Evolutionary conservation across 768 basidiomycete genomes (phyloP), one percentile per base, ranked within the genome.

Genomic region (Tricholoma flavovirens): DNA sequence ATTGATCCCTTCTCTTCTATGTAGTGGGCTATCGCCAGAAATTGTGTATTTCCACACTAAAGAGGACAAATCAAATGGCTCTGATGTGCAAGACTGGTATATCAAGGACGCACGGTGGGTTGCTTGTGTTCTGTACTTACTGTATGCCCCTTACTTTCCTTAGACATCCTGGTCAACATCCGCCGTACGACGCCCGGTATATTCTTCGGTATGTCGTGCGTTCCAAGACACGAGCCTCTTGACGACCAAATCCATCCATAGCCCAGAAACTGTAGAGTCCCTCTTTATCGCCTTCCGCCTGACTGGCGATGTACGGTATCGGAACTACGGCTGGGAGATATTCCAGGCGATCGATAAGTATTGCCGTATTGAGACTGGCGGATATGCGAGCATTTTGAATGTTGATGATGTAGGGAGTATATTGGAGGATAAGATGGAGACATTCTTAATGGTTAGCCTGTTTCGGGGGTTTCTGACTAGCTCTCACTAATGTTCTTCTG

Each of bases 241-340:
- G 54, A 61, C 45, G 15, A 40, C 58, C 5, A 54, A 61, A 49
- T 63, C 54, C 14, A 8, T 9, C 21, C 9, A 10, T 17, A 88
- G 90, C 26, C 95, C 94, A 6, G 95, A 98, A 73, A 98, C 95
- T n/a, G n/a, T n/a, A n/a, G n/a, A n/a, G n/a, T n/a, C n/a, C 0
- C 83, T 98, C 43, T 97, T 98, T 77, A 75, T 93, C 40, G 96
- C 93, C 2, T 97, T 80, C 68, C 84, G 95, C 30, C 76, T 94
- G 2, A 97, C 94, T 1, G 95, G 93, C 2, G 83, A 97, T 62
- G 71, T 77, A 22, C 76, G 79, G 43, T 98, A 96, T 66, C 84
- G 96, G 22, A 77, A 86, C 24, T 82, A 84, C 61, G 96, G 91
- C 22, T 97, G 95, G 94, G 69, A 77, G 15, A 95, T 98, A 60